Base-by-base conservation (phyloP, 768 basidiomycete species). In the Tylopilus intermedius region DNA sequence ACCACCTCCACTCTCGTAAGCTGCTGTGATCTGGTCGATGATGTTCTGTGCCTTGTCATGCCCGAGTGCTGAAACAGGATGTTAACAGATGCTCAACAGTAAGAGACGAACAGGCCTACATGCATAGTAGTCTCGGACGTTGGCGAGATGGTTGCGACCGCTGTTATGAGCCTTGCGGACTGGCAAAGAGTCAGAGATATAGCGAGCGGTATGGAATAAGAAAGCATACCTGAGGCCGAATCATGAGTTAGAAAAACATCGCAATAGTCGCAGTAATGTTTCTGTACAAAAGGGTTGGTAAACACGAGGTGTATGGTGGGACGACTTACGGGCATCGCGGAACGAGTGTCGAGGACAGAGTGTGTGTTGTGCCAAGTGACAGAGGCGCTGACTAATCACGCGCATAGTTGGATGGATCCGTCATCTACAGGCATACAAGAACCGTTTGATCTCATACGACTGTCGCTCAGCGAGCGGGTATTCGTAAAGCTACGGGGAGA, bases 91-190 rank as follows among this genome's bases (percentile, higher is more conserved):
- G 42, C 0, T 11, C 5, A 18, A 15, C n/a, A 24, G 2, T 27
- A 18, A 8, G 37, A 32, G 15, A 18, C 10, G 24, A 24, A 27
- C 3, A 11, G 57, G 53, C 86, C 51, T 57, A 94, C 93, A 93
- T 11, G 93, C 91, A 72, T 96, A 99, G 70, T 98, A 99, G 63
- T 98, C 95, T 54, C 92, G 76, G 53, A 99, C 95, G 68, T 99
- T 99, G 37, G 91, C 79, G 37, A 98, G 79, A 67, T 99, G 96
- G 72, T 99, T 99, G 53, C 95, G 80, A 59, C 96, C 96, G 53
- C 88, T 91, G 72, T 99, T 98, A 71, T 99, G 96, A 48, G 96
- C 96, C 72, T 97, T 96, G 57, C 96, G 88, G 33, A 96, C 94
- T 95, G 62, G 56, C 47, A 44, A 3, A 24, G 27, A 8, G 49